Evolutionary conservation across 805 yeast genomes (phyloP).

Genomic region (Priceomyces carsonii): DNA sequence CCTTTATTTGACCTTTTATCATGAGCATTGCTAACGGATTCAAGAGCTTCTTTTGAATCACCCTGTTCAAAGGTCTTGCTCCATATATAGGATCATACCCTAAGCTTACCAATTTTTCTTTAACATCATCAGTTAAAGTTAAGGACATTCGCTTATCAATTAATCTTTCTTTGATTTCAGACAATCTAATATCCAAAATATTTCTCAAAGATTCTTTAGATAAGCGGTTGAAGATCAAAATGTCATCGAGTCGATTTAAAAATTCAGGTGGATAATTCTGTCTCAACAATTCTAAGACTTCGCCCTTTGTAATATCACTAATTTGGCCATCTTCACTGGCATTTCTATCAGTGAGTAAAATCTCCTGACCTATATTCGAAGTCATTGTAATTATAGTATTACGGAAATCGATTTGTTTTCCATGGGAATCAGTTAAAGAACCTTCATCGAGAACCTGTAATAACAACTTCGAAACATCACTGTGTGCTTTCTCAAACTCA

Average conservation of each 20-base stretch:
- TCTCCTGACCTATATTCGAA: constrained; percentile 93
- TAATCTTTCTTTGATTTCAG: constrained; percentile 78
- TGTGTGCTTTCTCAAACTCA: constrained; percentile 96
- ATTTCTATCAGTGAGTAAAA: constrained; percentile 64
- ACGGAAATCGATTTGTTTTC: constrained; percentile 89
- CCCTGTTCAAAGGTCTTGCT: constrained; percentile 92
- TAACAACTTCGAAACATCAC: constrained; percentile 87
- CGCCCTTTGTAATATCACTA: constrained; percentile 48
- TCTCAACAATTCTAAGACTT: constrained; percentile 70
- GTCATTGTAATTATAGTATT: constrained; percentile 97
- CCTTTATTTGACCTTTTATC: constrained; percentile 73
- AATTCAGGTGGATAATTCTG: constrained; percentile 90
- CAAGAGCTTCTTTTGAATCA: constrained; percentile 78
- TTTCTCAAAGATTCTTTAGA: constrained; percentile 71
- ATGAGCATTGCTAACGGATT: constrained; percentile 84
- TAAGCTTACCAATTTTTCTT: constrained; percentile 73
- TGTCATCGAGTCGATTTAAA: constrained; percentile 89
- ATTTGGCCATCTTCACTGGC: constrained; percentile 64
- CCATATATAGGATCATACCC: constrained; percentile 95
- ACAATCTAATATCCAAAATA: constrained; percentile 82
- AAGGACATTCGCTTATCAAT: constrained; percentile 72
- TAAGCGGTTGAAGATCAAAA: constrained; percentile 88
- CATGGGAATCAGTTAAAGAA: constrained; percentile 90
- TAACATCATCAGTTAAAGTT: constrained; percentile 60
- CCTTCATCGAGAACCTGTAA: constrained; percentile 96